Evolutionary conservation across 805 yeast species (phyloP), one percentile per base, ranked within the genome.

Genomic region (Komagataella ulmi): DNA sequence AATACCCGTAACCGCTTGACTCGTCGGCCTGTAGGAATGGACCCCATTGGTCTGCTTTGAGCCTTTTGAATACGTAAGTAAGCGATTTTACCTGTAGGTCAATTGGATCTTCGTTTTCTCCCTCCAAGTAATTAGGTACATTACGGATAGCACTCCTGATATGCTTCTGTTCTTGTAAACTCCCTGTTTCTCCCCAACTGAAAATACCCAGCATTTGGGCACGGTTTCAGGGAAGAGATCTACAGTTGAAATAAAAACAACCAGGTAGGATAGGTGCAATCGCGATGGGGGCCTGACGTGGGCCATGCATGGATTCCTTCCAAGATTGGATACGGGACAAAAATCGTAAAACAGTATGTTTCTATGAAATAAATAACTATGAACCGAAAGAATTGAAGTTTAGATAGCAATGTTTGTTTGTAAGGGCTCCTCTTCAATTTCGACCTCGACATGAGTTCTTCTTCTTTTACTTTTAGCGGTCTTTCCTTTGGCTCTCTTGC

Each of bases 371-470:
- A 30, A 30, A 30, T 30, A 30, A 30, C 40, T 30, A 30, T 30
- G 40, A 30, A 30, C 14, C 14, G 14, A 14, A 30, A 30, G 40
- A 48, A 48, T 30, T 48, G 50, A 17, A 43, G 40, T 19, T 3
- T 44, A 24, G 19, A 44, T 46, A 10, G 47, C 48, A 36, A 45
- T 44, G 44, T 49, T 44, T 24, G 47, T 44, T 30, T 49, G 51
- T 7, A 48, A n/a, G 17, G 74, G 75, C 58, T 85, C 89, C 65
- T 82, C 82, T 70, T 88, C 96, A 66, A 86, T 85, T 69, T 88
- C 96, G 56, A 88, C 82, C 66, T 83, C 91, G 54, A 83, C 80
- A 65, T 81, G 79, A 48, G 86, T 83, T 71, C 85, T 83, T 71
- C 80, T 81, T 63, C 70, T 74, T 64, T 64, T 75, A 65, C 66